phyloP scores from a whole-genome alignment of 1,284 basidiomycete genomes.

The Inonotus obliquus region DNA sequence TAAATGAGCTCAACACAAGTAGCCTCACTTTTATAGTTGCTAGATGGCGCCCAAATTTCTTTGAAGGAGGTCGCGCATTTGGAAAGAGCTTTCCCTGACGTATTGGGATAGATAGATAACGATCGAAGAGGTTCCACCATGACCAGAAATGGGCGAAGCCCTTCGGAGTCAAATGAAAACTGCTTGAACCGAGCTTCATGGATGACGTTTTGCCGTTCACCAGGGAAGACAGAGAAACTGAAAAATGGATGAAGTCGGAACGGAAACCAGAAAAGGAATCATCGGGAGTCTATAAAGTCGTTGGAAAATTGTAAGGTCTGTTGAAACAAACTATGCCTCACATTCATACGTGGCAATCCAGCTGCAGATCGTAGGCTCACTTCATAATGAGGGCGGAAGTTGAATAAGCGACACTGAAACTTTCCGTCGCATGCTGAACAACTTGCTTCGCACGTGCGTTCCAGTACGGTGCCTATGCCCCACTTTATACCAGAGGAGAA shows the following conservation, averaged over 20 bases:
- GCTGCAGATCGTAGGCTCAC: conserved; percentile 61
- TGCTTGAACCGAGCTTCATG: conserved; percentile 48
- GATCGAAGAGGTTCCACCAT: conserved; percentile 88
- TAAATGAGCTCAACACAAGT: background rate
- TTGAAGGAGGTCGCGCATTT: conserved; percentile 64
- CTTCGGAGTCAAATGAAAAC: conserved; percentile 84
- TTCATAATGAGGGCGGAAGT: conserved; percentile 80
- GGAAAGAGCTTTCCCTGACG: conserved; percentile 85
- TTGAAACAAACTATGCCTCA: conserved; percentile 27
- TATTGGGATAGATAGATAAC: conserved; percentile 78
- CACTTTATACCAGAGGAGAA: conserved; percentile 88
- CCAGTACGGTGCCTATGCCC: conserved; percentile 82
- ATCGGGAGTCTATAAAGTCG: conserved; percentile 35
- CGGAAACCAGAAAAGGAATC: conserved; percentile 91
- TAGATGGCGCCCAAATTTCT: conserved; percentile 86
- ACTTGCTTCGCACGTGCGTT: conserved; percentile 78
- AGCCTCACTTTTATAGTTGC: conserved; percentile 72
- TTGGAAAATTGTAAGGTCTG: background rate
- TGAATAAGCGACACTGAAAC: conserved; percentile 73
- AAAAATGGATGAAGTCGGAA: conserved; percentile 93
- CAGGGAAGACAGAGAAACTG: conserved; percentile 76
- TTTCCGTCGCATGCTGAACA: conserved; percentile 64
- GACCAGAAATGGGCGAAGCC: conserved; percentile 89
- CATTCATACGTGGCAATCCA: conserved; percentile 46
- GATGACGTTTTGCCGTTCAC: conserved; percentile 25